A percentile compares a stretch with the other conserved stretches of the same genome.
phyloP scores from a whole-genome alignment of 208 protist genomes.

The Acanthamoeba royreba region DNA sequence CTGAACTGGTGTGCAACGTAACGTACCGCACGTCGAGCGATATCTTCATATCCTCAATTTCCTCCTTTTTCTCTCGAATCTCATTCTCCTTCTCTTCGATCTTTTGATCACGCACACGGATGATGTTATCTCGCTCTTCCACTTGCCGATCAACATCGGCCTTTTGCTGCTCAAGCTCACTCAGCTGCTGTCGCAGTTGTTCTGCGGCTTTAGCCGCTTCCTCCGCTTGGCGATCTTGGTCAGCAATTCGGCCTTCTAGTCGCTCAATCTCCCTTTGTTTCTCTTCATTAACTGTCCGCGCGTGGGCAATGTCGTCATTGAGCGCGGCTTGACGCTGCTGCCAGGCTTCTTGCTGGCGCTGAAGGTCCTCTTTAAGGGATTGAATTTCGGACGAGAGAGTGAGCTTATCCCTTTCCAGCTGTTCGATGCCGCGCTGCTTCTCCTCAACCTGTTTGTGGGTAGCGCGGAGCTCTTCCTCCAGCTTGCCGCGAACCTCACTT shows the following conservation, averaged over 20 bases:
- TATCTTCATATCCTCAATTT: not conserved
- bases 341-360: too few relatives aligned
- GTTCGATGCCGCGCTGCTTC: too few relatives aligned
- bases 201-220: not conserved
- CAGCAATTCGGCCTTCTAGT: not conserved
- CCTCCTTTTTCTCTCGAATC: not conserved
- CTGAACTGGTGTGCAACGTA: not conserved
- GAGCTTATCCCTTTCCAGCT: too few relatives aligned
- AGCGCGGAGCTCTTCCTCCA: not conserved
- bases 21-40: not conserved
- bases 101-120: not conserved
- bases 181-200: not conserved
- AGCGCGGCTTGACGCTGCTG: too few relatives aligned
- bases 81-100: not conserved
- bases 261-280: not conserved
- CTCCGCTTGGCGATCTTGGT: not conserved
- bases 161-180: not conserved
- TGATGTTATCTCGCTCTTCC: not conserved
- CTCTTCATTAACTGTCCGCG: too few relatives aligned
- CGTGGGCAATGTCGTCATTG: too few relatives aligned
- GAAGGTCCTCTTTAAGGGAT: too few relatives aligned
- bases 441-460: too few relatives aligned
- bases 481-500: not conserved
- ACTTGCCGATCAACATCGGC: not conserved
- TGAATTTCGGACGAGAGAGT: too few relatives aligned